Evolutionary conservation across 1,284 basidiomycete genomes (phyloP).

Genomic region (Sporisorium scitamineum): DNA sequence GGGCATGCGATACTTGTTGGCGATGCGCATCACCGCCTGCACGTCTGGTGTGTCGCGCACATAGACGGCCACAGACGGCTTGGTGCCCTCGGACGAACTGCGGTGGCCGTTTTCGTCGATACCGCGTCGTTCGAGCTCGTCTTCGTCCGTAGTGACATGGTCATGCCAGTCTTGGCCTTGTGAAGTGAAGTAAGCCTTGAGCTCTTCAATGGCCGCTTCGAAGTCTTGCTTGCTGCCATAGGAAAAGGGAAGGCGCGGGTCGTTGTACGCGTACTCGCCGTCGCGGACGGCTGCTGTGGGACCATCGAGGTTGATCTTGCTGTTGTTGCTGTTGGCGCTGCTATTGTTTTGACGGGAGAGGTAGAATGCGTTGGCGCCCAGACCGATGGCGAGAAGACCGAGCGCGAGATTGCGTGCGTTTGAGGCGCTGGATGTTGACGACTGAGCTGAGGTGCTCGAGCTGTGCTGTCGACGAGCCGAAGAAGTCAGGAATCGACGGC

Average conservation of each 20-base stretch:
- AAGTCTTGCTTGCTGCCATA: conserved; percentile 49
- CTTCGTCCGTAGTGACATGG: conserved; percentile 41
- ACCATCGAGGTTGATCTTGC: conserved; percentile 27
- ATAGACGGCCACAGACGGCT: conserved; percentile 54
- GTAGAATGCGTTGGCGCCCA: conserved; percentile 38
- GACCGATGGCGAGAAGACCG: conserved; percentile 34
- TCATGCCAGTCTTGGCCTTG: conserved; percentile 44
- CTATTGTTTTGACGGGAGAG: conserved; percentile 13
- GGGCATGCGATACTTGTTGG: conserved; percentile 78
- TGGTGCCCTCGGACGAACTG: conserved; percentile 37
- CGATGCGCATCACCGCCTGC: conserved; percentile 70
- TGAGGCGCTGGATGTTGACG: neutral
- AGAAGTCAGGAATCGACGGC: conserved; percentile 6
- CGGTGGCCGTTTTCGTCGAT: conserved; percentile 49
- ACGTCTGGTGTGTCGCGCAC: conserved; percentile 54
- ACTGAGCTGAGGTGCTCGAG: neutral
- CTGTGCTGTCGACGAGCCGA: conserved; percentile 17
- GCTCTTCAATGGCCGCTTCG: conserved; percentile 44
- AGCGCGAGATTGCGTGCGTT: conserved; percentile 25
- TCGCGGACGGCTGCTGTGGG: neutral
- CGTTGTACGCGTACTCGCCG: conserved; percentile 13
- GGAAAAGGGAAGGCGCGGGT: conserved; percentile 35
- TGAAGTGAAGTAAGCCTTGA: conserved; percentile 50
- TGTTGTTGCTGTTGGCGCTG: neutral
- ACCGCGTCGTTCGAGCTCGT: conserved; percentile 50